Base-by-base conservation (phyloP, 371 early-diverging fungal species). In the Rhizopus arrhizus region DNA sequence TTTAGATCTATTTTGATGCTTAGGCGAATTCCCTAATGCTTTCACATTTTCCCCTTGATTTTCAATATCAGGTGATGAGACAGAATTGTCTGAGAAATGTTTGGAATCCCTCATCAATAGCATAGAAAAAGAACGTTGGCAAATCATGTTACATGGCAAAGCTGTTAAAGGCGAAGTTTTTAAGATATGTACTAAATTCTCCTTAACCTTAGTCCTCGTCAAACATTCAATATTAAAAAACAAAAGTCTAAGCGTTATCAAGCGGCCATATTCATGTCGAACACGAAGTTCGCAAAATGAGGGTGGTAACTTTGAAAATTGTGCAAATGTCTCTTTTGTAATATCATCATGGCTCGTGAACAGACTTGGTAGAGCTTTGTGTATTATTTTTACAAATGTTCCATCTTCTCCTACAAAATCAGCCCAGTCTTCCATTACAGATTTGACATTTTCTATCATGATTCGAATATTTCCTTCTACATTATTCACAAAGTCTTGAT, bases 181-280 rank as follows among this genome's bases (percentile, higher is more conserved):
- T 9, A 74, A 22, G 2, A 66, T 40, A 40, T 65, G 53, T 3
- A 58, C 41, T 15, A 78, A 50, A 52, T 69, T 56, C 9, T 66
- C 64, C 5, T 56, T 43, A 0, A 62, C 48, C 31, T 65, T 69
- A 49, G 57, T 64, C 9, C 86, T 72, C 2, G 64, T 61, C 3
- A 53, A 15, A 1, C 68, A 57, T 11, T 78, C 76, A 12, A 84
- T 80, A 45, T 85, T 84, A 58, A 86, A 89, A 50, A 85, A 86
- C 9, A 74, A 58, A 5, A 77, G 42, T 4, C 77, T 65, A 8
- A 72, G 48, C 1, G 74, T 72, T 13, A 70, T 61, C 9, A 75
- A 54, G 10, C 76, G 70, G 0, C 77, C 82, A 53, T 75, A 77
- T 68, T 77, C 81, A 34, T 72, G 66, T 13, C 76, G 62, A 2